phyloP scores from a whole-genome alignment of 2,329 filamentous ascomycete genomes.

The Fusarium camptoceras region DNA sequence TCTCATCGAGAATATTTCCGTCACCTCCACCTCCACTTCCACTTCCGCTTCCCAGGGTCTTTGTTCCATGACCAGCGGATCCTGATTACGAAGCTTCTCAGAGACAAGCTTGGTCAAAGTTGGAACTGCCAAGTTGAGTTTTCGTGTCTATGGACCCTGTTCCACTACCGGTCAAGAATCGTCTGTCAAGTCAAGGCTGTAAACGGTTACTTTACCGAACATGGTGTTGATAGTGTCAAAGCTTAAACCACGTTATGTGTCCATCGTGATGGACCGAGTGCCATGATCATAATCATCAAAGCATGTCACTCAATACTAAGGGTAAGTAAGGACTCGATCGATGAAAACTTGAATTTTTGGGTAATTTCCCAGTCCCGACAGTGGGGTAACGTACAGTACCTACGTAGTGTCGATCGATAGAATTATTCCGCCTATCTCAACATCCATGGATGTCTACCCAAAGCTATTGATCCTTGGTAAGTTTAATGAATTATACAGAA shows the following conservation, averaged over 20 bases:
- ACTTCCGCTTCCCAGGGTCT: not conserved
- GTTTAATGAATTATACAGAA: constrained; percentile 1
- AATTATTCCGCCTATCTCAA: constrained; percentile 1
- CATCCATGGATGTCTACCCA: not conserved
- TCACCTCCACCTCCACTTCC: not conserved
- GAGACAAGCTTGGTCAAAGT: not conserved
- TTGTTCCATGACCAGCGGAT: not conserved
- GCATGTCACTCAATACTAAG: not conserved
- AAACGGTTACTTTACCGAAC: not conserved
- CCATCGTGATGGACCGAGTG: not conserved
- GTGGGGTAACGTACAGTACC: not conserved
- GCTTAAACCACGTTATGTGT: not conserved
- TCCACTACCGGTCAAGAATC: not conserved
- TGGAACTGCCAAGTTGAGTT: not conserved
- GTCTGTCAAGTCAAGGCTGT: not conserved
- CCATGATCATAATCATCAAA: not conserved
- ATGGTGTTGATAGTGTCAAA: constrained; percentile 1
- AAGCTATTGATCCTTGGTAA: not conserved
- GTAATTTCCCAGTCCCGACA: constrained; percentile 4
- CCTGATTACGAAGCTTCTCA: not conserved
- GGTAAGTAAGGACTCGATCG: not conserved
- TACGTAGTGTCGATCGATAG: not conserved
- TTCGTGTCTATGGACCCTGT: not conserved
- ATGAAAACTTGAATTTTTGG: not conserved
- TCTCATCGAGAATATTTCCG: constrained; percentile 5